Base-by-base conservation (phyloP, 768 basidiomycete species). In the Trametes maxima region DNA sequence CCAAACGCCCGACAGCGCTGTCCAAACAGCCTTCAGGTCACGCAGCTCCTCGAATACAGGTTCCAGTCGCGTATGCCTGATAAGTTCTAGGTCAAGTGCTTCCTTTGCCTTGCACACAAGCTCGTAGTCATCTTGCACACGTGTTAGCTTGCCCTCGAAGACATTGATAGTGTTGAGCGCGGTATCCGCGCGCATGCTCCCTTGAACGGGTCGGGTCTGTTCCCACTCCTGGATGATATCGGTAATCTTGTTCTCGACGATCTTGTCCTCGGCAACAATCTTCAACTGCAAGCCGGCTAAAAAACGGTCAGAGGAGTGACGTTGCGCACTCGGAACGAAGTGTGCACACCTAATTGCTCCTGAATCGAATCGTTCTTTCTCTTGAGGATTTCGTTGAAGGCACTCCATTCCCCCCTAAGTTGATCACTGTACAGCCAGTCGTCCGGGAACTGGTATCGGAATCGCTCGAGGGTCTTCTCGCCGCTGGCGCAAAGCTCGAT, bases 361-460 rank as follows among this genome's bases (percentile, higher is more conserved):
- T 98, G 94, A 69, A 99, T 99, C 25, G 94, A 92, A 71, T 95
- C 95, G 67, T 95, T 96, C 86, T 98, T 98, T 68, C 97, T 82
- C 80, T 94, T 94, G 73, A 99, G 79, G 59, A 98, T 98, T 77
- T 98, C 96, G 66, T 95, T 94, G 78, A 95, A 98, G 28, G 96
- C 95, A 71, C 92, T 92, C 97, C 97, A 99, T 78, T 99, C 97
- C 19, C 95, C 94, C 62, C 92, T 85, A 48, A 99, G 85, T 72
- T 98, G 97, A 73, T 99, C 97, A 67, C 94, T 94, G 74, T 98
- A 97, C 0, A 98, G 86, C 97, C 97, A 99, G 69, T 98, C 97
- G 46, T 91, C 87, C 2, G 94, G 90, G 70, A 99, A 99, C 68
- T 96, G 94, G 77, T 92, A 99, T 77, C 97, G 80, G 75, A 98